Evolutionary conservation across 108 stramenopile genomes (phyloP), one percentile per base, ranked within the genome.

Genomic region (Skeletonema grethae): DNA sequence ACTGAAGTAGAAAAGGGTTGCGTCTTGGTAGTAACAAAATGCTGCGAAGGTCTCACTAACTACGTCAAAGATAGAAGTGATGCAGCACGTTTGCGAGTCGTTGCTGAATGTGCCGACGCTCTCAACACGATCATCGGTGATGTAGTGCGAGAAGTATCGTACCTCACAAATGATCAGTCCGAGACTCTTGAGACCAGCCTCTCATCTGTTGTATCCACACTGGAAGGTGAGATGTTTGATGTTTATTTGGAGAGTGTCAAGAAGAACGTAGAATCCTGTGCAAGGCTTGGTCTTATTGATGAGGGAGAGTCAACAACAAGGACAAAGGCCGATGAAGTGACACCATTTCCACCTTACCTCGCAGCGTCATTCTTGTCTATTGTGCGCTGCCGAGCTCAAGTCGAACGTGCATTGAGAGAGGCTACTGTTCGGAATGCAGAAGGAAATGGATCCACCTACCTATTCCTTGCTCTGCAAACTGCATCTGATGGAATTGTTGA

Each of bases 221-320:
- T 95, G 12, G 94, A 92, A 62, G 79, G 80, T 32, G 87, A 80
- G 16, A 90, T 95, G 91, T 95, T 95, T 84, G 94, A 95, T 69
- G 88, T 91, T 39, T 86, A 83, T 65, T 60, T 95, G 63, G 94
- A 88, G n/a, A 90, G 72, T 69, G 82, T 95, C 55, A 86, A 87
- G 34, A 57, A 65, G 28, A 74, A 78, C 55, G 86, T 90, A 4
- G 75, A 86, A 13, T 76, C 73, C 4, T 92, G 86, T 62, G 84
- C 86, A 68, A 84, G 80, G 13, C 81, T 95, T 66, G 91, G 91
- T 18, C 85, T 89, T 57, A 72, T 82, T 35, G 82, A 85, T 18
- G 69, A 48, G 18, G 65, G 50, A 16, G 45, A 20, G 22, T 56
- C n/a, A n/a, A n/a, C 50, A 24, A 65, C 65, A 41, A 67, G 82